These are phyloP conservation scores for Phanerochaete carnosa DNA, from an alignment of 768 basidiomycete genomes.

Conservation along the genomic window DNA sequence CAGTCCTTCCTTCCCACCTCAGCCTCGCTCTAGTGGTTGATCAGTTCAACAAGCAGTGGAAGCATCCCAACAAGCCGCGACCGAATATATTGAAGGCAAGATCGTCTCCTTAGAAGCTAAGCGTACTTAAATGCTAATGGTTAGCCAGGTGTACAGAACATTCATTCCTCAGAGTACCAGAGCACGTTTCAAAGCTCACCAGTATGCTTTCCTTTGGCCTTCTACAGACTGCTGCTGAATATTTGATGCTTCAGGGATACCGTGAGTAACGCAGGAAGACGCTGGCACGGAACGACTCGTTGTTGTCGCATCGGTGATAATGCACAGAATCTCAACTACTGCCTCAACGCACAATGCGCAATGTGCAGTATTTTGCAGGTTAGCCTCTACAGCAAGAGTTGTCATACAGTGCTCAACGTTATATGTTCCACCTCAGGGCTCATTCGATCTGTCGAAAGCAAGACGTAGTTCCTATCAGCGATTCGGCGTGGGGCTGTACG, in stretches of 20 bases:
- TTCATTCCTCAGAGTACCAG: neutral
- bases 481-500: constrained; percentile 24
- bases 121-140: neutral
- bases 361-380: neutral
- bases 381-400: neutral
- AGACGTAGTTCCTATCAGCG: constrained; percentile 13
- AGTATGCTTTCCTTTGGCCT: neutral
- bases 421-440: constrained; percentile 1
- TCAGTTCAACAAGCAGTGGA: neutral
- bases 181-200: constrained; percentile 13
- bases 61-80: neutral
- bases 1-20: neutral
- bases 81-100: neutral
- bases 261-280: constrained; percentile 18
- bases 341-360: neutral
- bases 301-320: constrained; percentile 20
- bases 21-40: neutral
- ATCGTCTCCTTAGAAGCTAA: neutral
- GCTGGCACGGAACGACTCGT: constrained; percentile 24
- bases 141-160: neutral
- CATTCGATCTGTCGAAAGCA: constrained; percentile 16
- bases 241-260: constrained; percentile 7
- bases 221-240: neutral
- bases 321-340: neutral
- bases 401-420: constrained; percentile 6